Base-by-base conservation (phyloP, 495 filamentous ascomycete species). In the Aspergillus baeticus region DNA sequence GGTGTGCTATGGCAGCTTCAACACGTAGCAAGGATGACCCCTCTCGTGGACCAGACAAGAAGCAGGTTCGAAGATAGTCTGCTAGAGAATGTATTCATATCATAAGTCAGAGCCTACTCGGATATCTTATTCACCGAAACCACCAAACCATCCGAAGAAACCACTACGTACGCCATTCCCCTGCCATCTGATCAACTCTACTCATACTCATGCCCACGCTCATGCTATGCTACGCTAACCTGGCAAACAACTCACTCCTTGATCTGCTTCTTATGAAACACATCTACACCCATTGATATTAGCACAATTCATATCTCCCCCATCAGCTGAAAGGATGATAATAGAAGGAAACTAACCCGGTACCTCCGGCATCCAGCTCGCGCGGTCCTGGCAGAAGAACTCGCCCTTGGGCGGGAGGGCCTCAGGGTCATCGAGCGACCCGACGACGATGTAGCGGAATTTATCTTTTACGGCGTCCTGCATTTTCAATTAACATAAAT, bases 351-450 rank as follows among this genome's bases (percentile, higher is more conserved):
- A 73, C 79, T 66, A 59, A 84, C 82, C 72, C 41, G 74, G 73
- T 20, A 87, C 68, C 63, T 84, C 80, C 0, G 83, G 84, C 83
- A 88, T 84, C 86, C 86, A 88, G 10, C 67, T 73, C 26, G 77
- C 75, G 45, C 84, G 62, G 18, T 70, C 51, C 52, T 72, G 80
- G 63, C 84, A 87, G 60, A 85, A 88, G 75, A 89, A 89, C 63
- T 89, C 86, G 0, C 83, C 86, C 67, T 86, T 88, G 0, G 86
- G 85, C 20, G 83, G 81, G 23, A 87, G 61, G 39, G 73, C 76
- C 22, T 79, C 78, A 0, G 84, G 77, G 53, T 87, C 76, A 57
- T 89, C 85, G n/a, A 89, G 61, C 2, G 82, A 82, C 1, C 86
- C 85, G 46, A 82, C 82, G 64, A 82, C 79, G 47, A 89, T 70